Base-by-base conservation (phyloP, 306 rosid genomes). In the Cucurbita pepo region DNA sequence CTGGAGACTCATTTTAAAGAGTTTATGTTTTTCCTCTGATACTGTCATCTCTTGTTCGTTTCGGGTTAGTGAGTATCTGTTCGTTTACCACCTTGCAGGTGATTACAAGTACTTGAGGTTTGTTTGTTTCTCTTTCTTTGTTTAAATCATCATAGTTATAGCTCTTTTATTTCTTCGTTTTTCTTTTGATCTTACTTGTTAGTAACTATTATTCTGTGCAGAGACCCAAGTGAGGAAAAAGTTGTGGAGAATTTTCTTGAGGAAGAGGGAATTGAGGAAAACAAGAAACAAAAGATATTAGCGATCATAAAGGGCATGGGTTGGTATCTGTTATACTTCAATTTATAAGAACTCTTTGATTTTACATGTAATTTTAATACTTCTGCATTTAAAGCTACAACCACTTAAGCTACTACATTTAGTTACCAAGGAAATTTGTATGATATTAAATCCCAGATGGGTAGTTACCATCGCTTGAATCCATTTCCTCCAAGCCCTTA, bases 91-190 rank as follows among this genome's bases (percentile, higher is more conserved):
- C 10, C 12, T 47, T 86, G 64, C 85, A 91, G 96, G 88, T 78
- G 98, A 93, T 71, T 85, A 88, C 87, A 93, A 93, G 74, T 93
- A 93, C 78, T 58, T 87, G 75, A 92, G 93, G 96, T 92, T 80
- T 75, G 85, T 55, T 36, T 57, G 58, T 79, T 61, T 48, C 19
- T 30, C 60, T 16, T 67, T 37, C 71, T 74, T 45, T 67, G 67
- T 74, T 80, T 74, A 43, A 18, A 25, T 63, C 56, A 15, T 65
- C 48, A 15, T 5, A 25, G 51, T 22, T 2, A 47, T 34, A 1
- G n/a, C 58, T 48, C 58, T 69, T 25, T 7, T 21, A 37, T 40
- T 25, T 22, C 74, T 8, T 30, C 58, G 14, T 69, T 10, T 64
- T 64, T 64, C 13, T 64, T n/a, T 16, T 41, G 71, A 19, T 64